Evolutionary conservation across 2,329 filamentous ascomycete genomes (phyloP).

Genomic region (Venturia effusa): DNA sequence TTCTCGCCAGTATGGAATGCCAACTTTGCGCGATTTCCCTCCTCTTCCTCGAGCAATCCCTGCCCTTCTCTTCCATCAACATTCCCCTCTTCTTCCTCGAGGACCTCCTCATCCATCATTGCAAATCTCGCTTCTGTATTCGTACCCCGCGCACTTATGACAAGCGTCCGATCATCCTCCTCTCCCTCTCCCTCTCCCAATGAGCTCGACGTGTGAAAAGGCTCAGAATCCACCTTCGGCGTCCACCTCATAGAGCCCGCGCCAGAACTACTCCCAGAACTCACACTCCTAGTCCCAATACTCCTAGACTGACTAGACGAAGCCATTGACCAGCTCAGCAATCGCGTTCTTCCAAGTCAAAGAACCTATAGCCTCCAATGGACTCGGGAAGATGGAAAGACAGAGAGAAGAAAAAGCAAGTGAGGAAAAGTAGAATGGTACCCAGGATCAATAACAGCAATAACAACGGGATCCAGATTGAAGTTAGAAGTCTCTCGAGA

Average conservation of each 20-base stretch:
- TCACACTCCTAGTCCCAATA: not conserved
- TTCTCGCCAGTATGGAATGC: not conserved
- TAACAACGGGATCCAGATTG: no score
- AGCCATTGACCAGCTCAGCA: not conserved
- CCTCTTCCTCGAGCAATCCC: not conserved
- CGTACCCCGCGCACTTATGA: slow-evolving; percentile 16
- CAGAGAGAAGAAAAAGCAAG: no score
- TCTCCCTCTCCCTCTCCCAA: slow-evolving; percentile 15
- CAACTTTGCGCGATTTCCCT: not conserved
- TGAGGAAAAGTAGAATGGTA: no score
- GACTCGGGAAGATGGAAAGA: no score
- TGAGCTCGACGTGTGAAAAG: no score
- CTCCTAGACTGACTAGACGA: not conserved
- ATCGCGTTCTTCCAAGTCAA: no score
- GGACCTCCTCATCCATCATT: not conserved
- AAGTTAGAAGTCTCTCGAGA: no score
- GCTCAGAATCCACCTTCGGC: not conserved
- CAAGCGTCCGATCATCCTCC: slow-evolving; percentile 15
- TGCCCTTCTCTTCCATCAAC: not conserved
- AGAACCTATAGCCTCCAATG: no score
- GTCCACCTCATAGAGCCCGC: not conserved
- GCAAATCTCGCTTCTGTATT: not conserved
- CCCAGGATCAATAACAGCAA: no score
- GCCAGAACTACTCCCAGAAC: not conserved
- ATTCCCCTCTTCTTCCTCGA: not conserved